Evolutionary conservation across 108 stramenopile species (phyloP), one percentile per base, ranked within the genome.

Genomic region (Nannochloropsis salina): DNA sequence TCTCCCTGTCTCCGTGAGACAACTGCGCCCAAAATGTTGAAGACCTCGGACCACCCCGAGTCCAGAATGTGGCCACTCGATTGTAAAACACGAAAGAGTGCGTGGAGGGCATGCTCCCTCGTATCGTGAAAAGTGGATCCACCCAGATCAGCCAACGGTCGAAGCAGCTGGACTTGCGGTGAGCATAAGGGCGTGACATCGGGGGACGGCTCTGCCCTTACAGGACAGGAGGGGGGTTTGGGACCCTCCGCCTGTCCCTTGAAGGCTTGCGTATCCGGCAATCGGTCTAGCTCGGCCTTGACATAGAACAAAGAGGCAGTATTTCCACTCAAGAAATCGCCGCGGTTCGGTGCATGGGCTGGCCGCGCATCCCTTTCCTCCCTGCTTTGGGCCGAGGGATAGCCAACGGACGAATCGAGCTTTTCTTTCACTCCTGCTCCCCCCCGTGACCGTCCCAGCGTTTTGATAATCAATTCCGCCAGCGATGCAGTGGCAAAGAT

Each of bases 1-100:
- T 31, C 31, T 31, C 31, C 31, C 31, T 31, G 31, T 31, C 31
- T 31, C 31, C 31, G 31, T 31, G 31, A 22, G 2, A 80, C 87
- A 42, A 87, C 87, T 3, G 83, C 83, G 10, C 21, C 44, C 42
- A 87, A 41, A 1, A 87, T 44, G 44, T 84, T 42, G 2, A 87
- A 45, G 41, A 87, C 83, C 2, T 80, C 80, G 18, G 80, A 74
- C 87, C 87, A 87, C 9, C 83, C 87, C 51, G 74, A 80, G 20
- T 84, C 80, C 40, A 87, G 40, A 31, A 84, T 80, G n/a, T 87
- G 87, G 22, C 87, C 87, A 80, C 87, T 84, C 74, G 87, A 87
- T 83, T 87, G 83, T 2, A 87, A 22, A 42, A 87, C 80, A 44
- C 41, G 79, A 80, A 81, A 84, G 80, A 87, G 87, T 9, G 83